Base-by-base conservation (phyloP, 352 stramenopile species). In the Phytophthora cactorum region DNA sequence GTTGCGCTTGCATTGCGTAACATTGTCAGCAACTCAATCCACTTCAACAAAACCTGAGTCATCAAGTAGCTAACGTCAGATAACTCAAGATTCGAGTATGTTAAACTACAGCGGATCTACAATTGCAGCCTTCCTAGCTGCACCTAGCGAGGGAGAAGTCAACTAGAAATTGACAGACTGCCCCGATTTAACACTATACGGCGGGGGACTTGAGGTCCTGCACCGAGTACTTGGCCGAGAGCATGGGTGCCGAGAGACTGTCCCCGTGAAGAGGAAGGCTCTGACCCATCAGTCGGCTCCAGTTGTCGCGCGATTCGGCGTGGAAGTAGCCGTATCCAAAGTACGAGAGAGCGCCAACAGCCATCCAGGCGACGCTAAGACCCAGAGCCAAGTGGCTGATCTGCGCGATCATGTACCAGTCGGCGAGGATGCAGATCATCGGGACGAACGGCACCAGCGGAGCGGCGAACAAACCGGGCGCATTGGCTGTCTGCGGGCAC, bases 321-420 rank as follows among this genome's bases (percentile, higher is more conserved):
- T 88, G 45, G 22, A 63, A 69, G 65, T 77, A 85, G 31, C 83
- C 83, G 60, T 89, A 91, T 6, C 68, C 62, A 44, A 91, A 88
- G 66, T 91, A 91, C n/a, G 74, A 84, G 43, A 86, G 29, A 31
- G 79, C 65, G 5, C 78, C 81, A 11, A 59, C 55, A 11, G 41
- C 74, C 63, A 91, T 75, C 80, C 81, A 91, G 29, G 72, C 70
- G 15, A 72, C 68, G 50, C 76, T 75, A 3, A 82, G 62, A 14
- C 59, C 63, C 11, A 91, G 53, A 3, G 67, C 75, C 17, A 82
- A 49, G 49, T 74, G 54, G 14, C 54, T 45, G 49, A 88, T 77
- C 66, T 91, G 82, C 5, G 80, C 60, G 50, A 88, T 84, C 69
- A 91, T 71, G 63, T 89, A 89, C 75, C 78, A 91, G 74, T 91